A percentile compares a stretch with the other conserved stretches of the same genome.
Evolutionary conservation across 805 yeast species (phyloP).

Genomic region (Isabelozyma rhagii): DNA sequence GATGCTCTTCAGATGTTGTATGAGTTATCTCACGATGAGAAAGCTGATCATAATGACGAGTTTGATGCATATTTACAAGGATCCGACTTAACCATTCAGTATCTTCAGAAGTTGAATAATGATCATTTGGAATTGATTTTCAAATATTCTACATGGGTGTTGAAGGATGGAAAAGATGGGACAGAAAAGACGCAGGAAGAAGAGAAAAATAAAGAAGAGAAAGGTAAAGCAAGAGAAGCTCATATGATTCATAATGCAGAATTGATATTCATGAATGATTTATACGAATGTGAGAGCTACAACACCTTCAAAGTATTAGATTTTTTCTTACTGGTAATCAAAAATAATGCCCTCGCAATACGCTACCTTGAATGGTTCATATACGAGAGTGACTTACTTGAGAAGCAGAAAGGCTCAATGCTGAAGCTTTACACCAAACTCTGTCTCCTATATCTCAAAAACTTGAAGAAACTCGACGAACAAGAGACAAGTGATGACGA

Average conservation of each 20-base stretch:
- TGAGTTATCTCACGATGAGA: conserved; percentile 18
- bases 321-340: conserved; percentile 34
- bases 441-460: conserved; percentile 28
- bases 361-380: conserved; percentile 48
- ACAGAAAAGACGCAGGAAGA: too few species aligned
- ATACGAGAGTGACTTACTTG: conserved; percentile 31
- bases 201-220: conserved; percentile 11
- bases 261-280: conserved; percentile 62
- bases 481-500: conserved; percentile 7
- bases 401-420: conserved; percentile 11
- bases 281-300: conserved; percentile 56
- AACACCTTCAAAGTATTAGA: conserved; percentile 53
- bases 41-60: conserved; percentile 12
- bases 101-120: conserved; percentile 53
- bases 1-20: conserved; percentile 64
- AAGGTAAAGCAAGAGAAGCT: conserved; percentile 2
- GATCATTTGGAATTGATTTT: conserved; percentile 53
- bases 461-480: conserved; percentile 11
- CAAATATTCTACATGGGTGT: conserved; percentile 52
- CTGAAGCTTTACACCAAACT: conserved; percentile 34
- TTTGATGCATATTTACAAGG: conserved; percentile 29
- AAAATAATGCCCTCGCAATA: conserved; percentile 20
- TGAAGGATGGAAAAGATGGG: conserved; percentile 23
- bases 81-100: conserved; percentile 48
- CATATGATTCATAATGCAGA: conserved; percentile 33